Percentiles rank a stretch among this genome's conserved stretches.
phyloP scores from a whole-genome alignment of 495 filamentous ascomycete species.

The Penicillium paradoxum region DNA sequence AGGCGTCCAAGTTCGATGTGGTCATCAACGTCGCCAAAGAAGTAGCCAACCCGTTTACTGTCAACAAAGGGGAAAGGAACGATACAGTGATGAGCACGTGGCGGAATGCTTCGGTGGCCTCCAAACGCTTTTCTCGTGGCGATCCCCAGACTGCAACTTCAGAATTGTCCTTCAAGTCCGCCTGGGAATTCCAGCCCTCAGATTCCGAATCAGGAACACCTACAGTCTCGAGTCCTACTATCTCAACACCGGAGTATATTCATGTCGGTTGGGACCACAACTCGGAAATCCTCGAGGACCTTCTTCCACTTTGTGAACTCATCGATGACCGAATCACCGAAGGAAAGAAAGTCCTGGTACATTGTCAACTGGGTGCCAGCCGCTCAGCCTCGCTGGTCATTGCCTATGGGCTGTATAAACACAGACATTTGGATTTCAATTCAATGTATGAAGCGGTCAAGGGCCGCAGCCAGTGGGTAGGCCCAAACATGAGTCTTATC shows the following conservation, averaged over 20 bases:
- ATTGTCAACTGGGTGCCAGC: conserved; percentile 95
- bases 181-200: conserved; percentile 51
- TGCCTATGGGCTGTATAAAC: conserved; percentile 91
- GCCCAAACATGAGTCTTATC: conserved; percentile 96
- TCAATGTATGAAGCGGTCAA: conserved; percentile 91
- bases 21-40: conserved; percentile 95
- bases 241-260: conserved; percentile 77
- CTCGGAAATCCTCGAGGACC: conserved; percentile 84
- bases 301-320: conserved; percentile 76
- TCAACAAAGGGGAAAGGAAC: conserved; percentile 25
- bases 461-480: conserved; percentile 87
- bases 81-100: conserved; percentile 40
- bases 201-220: conserved; percentile 48
- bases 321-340: conserved; percentile 74
- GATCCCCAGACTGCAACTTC: conserved; percentile 68
- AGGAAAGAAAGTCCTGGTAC: conserved; percentile 83
- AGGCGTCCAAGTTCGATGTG: conserved; percentile 83
- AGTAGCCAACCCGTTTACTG: conserved; percentile 78
- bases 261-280: conserved; percentile 98
- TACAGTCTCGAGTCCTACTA: conserved; percentile 36
- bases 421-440: conserved; percentile 80
- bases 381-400: conserved; percentile 96
- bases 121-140: conserved; percentile 42
- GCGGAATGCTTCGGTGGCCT: conserved; percentile 30
- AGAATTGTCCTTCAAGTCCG: conserved; percentile 65